These are phyloP conservation scores for Polychaeton citri DNA, from an alignment of 2,329 filamentous ascomycete species.

Conservation along the genomic window DNA sequence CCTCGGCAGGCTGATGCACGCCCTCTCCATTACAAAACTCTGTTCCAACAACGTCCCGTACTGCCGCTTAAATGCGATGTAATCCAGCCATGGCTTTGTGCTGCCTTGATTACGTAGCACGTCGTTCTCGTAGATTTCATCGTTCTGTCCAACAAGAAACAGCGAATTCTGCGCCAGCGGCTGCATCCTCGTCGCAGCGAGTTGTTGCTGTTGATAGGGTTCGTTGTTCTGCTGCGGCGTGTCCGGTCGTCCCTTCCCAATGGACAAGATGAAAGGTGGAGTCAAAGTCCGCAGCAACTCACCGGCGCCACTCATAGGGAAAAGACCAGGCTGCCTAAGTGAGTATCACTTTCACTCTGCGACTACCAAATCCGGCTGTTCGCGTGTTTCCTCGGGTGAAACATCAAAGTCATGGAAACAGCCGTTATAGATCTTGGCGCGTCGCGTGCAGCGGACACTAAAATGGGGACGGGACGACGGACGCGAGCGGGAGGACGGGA, in stretches of 20 bases:
- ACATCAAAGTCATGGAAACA: too few species aligned
- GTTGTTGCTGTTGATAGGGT: conserved; percentile 3
- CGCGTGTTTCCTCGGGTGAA: too few species aligned
- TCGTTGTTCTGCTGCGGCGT: conserved; percentile 1
- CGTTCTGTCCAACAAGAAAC: conserved; percentile 58
- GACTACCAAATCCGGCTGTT: too few species aligned
- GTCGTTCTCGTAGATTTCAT: conserved; percentile 93
- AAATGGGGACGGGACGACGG: too few species aligned
- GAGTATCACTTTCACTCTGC: too few species aligned
- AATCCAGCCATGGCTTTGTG: conserved; percentile 89
- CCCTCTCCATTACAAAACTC: conserved; percentile 76
- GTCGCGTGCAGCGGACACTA: too few species aligned
- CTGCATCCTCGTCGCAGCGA: conserved; percentile 4
- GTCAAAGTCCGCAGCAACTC: conserved; percentile 30
- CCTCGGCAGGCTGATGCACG: conserved; percentile 75
- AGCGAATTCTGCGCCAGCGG: conserved; percentile 17
- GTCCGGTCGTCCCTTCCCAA: conserved; percentile 12
- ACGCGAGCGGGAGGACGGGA: too few species aligned
- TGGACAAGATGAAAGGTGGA: conserved; percentile 14
- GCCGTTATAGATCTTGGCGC: too few species aligned
- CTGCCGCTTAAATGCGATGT: conserved; percentile 79
- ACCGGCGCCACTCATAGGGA: conserved; percentile 31
- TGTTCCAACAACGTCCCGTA: conserved; percentile 79
- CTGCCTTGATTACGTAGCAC: conserved; percentile 72
- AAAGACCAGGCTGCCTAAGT: too few species aligned